Evolutionary conservation across 1,284 basidiomycete species (phyloP), one percentile per base, ranked within the genome.

Genomic region (Trametes sp.): DNA sequence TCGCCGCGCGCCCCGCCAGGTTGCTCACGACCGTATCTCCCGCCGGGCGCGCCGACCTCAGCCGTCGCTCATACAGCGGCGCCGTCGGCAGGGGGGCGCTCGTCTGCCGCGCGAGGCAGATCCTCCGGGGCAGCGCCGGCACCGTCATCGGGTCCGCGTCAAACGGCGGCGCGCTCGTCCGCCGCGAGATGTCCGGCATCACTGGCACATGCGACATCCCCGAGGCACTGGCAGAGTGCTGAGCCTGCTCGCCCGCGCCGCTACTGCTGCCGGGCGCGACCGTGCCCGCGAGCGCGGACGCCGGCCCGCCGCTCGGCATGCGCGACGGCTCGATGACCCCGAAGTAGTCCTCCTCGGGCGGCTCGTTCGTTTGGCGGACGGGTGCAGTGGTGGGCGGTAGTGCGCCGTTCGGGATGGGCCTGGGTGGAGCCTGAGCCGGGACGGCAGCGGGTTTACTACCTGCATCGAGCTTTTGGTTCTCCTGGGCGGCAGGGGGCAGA

Each of bases 31-130:
- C 61, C 11, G 72, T 72, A 55, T 81, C 79, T 9, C 75, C 77
- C 33, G 77, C 71, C 10, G 80, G 75, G 48, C 82, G 74, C 13
- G 80, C 77, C 29, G 78, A 73, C 8, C 79, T 69, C 16, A 80
- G 64, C 21, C 74, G 76, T 36, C 74, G 74, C 48, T 85, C 83
- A 29, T 77, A 78, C 0, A 75, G 62, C 11, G 75, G 69, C 19
- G 81, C 74, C 13, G 76, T 75, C 11, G 87, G 86, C 24, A 88
- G 76, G 6, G 87, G 86, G 13, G 85, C 84, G 4, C 85, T 87
- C 1, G 83, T 80, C 70, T 90, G 89, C 4, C 89, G 81, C 42
- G 83, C 85, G 54, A 89, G 74, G 61, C 78, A 83, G 33, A 84
- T 76, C 63, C 84, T 76, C 55, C 83, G 79, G 1, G 86, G 80